phyloP scores from a whole-genome alignment of 257 asterid genomes.

The Datura wrightii region DNA sequence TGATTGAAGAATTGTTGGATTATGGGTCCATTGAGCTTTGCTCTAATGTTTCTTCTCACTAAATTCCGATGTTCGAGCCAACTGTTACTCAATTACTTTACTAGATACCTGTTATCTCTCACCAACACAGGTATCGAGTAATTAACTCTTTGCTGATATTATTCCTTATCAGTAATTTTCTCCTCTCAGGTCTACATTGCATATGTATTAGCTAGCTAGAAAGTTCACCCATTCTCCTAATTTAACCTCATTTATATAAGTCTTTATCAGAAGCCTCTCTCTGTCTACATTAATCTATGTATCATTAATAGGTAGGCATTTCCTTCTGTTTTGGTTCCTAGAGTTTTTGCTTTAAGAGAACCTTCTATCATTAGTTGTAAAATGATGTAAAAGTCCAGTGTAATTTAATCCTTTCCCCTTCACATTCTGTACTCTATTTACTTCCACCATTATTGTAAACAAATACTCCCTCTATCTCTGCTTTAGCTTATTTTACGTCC shows the following conservation, averaged over 20 bases:
- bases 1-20: conserved; percentile 86
- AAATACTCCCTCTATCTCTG: too few relatives aligned
- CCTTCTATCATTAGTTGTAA: conserved; percentile 12
- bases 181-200: background rate
- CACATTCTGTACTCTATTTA: background rate
- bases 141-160: background rate
- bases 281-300: background rate
- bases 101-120: background rate
- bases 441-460: background rate
- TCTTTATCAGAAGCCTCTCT: background rate
- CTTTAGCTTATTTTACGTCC: too few relatives aligned
- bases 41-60: conserved; percentile 42
- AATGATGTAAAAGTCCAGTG: background rate
- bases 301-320: background rate
- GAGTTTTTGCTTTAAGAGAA: conserved; percentile 24
- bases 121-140: background rate
- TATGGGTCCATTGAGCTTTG: conserved; percentile 74
- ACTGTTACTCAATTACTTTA: background rate
- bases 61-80: background rate
- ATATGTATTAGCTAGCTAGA: background rate
- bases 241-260: background rate
- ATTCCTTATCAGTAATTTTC: background rate
- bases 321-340: conserved; percentile 20
- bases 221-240: background rate
- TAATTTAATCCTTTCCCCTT: background rate